Conservation (phyloP, 257 asterid species). For the Lycium barbarum region DNA sequence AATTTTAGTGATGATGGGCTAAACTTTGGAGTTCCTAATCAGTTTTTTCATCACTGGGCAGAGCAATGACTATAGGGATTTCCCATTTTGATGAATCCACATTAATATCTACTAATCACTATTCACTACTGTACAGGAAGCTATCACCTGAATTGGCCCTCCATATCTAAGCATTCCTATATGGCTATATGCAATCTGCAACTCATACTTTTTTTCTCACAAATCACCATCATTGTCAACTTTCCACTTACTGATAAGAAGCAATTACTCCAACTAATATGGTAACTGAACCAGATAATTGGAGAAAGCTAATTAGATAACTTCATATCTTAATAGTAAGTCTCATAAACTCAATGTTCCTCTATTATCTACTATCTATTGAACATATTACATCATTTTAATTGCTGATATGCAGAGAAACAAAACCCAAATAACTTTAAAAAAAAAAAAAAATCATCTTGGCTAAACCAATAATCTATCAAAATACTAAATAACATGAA, state of each 20-base stretch:
- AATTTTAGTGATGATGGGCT: neutral
- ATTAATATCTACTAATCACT: neutral
- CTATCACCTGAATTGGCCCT: neutral
- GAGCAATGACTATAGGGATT: neutral
- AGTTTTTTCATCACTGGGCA: neutral
- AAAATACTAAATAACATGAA: neutral
- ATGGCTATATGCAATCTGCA: neutral
- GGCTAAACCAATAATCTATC: neutral
- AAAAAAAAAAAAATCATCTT: neutral
- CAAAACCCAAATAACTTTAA: neutral
- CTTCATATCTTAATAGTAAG: neutral
- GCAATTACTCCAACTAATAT: neutral
- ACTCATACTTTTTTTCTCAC: neutral
- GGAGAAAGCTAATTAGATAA: neutral
- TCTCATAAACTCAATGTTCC: neutral
- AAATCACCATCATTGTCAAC: constrained; percentile 1
- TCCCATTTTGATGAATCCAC: neutral
- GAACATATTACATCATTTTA: neutral
- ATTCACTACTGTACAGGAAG: neutral
- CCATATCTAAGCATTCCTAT: neutral
- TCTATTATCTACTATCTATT: constrained; percentile 12
- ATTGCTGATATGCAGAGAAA: neutral
- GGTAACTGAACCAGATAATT: neutral
- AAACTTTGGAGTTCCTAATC: neutral
- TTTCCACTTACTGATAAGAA: neutral